Conservation (phyloP, 768 basidiomycete genomes). For the Daedaleopsis nitida region DNA sequence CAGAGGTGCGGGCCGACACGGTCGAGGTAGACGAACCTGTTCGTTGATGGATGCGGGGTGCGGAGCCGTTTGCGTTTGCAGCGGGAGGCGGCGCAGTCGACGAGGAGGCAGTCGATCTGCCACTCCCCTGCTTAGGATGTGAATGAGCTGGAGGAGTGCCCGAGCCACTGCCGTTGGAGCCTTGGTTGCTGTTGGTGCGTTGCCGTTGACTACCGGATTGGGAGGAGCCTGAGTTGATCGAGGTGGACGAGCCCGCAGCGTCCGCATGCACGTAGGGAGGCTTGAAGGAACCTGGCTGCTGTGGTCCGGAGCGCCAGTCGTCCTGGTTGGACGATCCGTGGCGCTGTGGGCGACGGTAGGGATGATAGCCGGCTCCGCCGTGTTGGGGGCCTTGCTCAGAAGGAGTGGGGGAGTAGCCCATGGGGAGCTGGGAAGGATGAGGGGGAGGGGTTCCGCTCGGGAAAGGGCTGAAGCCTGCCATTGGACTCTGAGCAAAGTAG, state of each 20-base stretch:
- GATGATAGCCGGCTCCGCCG: conserved; percentile 73
- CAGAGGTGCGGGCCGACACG: conserved; percentile 34
- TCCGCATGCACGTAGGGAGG: conserved; percentile 82
- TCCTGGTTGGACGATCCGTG: conserved; percentile 35
- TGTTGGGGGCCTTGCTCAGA: conserved; percentile 40
- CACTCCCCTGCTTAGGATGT: conserved; percentile 20
- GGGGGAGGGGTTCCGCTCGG: conserved; percentile 73
- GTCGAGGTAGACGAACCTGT: conserved; percentile 51
- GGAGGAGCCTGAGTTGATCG: conserved; percentile 65
- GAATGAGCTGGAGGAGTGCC: conserved; percentile 23
- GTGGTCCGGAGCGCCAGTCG: conserved; percentile 51
- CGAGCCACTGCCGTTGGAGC: conserved; percentile 38
- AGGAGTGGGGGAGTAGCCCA: conserved; percentile 37
- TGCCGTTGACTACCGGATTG: conserved; percentile 53
- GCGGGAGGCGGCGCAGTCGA: conserved; percentile 16
- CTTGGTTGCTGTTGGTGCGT: conserved; percentile 73
- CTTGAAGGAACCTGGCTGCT: conserved; percentile 48
- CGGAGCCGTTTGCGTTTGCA: conserved; percentile 22
- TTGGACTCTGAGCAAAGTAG: conserved; percentile 60
- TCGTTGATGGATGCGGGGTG: conserved; percentile 46
- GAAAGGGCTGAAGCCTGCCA: conserved; percentile 60
- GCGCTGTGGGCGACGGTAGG: conserved; percentile 71
- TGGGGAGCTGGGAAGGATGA: conserved; percentile 48
- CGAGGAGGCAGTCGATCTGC: conserved; percentile 20
- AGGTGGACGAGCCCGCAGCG: conserved; percentile 77